Evolutionary conservation across 495 filamentous ascomycete species (phyloP), one percentile per base, ranked within the genome.

Genomic region (Aspergillus carlsbadensis): DNA sequence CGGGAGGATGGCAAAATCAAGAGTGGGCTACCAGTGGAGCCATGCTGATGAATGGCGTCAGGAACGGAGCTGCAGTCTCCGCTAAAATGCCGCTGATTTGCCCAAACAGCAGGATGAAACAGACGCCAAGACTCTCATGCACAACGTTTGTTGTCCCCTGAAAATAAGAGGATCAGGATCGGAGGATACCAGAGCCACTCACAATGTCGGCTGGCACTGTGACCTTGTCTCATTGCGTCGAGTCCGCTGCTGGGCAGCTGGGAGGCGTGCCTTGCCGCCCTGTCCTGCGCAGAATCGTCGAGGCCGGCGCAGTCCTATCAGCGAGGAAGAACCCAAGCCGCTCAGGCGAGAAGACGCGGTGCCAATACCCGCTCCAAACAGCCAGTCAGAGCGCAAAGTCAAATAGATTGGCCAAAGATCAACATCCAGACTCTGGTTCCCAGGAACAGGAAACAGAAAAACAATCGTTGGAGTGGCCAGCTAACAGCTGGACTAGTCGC

Each of bases 121-220:
- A 56, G 10, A 31, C 11, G 22, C 56, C 56, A 54, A 59, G 45
- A 21, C 26, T 7, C 52, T 46, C 26, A 24, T 53, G 37, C 31
- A 53, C 58, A 61, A 61, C 55, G 58, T 61, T 40, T 51, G 41
- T 43, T 43, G 52, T 59, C 57, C 50, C 57, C 57, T 58, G 50
- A 56, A 56, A 47, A 40, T 40, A 39, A 37, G 22, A 42, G 36
- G 10, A 42, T 42, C 21, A 42, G 7, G 33, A 42, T 29, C 40
- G 49, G 35, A 52, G 24, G 29, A 42, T n/a, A 11, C 10, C 49
- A 31, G 34, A 26, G 11, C 33, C 13, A 50, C 17, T 42, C 49
- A 17, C 11, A 31, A 36, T 48, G 31, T 20, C 14, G 2, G 11
- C 40, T 5, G 40, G 11, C 11, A 43, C 11, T 43, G 18, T 43